phyloP scores from a whole-genome alignment of 1,139 yeast species.

The Yamadazyma trypodendri region DNA sequence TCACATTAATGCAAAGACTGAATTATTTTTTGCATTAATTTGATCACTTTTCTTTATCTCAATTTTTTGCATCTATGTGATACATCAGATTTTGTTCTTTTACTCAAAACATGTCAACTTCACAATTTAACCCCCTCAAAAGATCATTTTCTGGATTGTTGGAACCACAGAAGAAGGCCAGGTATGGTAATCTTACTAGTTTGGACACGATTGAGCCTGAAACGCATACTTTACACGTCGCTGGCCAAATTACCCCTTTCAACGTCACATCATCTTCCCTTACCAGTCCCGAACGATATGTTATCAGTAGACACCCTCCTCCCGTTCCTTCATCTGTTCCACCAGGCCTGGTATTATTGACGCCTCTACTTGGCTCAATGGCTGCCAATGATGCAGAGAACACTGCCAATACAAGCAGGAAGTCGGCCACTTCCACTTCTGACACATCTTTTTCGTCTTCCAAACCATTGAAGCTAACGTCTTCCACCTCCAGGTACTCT shows the following conservation, averaged over 20 bases:
- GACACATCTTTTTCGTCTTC: neutral
- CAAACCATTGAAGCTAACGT: neutral
- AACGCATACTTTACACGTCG: neutral
- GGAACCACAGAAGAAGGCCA: conserved; percentile 4
- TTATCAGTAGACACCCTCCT: neutral
- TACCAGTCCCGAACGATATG: neutral
- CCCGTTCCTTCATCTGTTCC: neutral
- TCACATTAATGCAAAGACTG: too few relatives aligned
- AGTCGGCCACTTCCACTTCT: neutral
- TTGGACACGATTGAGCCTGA: conserved; percentile 9
- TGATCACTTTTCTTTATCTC: neutral
- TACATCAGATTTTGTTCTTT: neutral
- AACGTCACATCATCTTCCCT: neutral
- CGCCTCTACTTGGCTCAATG: neutral
- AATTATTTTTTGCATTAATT: neutral
- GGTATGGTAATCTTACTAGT: conserved; percentile 6
- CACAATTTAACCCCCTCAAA: conserved; percentile 6
- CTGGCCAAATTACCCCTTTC: neutral
- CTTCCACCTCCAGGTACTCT: neutral
- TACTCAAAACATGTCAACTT: neutral
- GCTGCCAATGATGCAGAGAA: too few relatives aligned
- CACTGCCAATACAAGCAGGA: neutral
- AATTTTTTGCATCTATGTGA: conserved; percentile 1
- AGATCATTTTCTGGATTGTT: conserved; percentile 8
- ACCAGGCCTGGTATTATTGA: neutral